Conservation (phyloP, 164 flowering plant genomes). For the Umbellularia californica region DNA sequence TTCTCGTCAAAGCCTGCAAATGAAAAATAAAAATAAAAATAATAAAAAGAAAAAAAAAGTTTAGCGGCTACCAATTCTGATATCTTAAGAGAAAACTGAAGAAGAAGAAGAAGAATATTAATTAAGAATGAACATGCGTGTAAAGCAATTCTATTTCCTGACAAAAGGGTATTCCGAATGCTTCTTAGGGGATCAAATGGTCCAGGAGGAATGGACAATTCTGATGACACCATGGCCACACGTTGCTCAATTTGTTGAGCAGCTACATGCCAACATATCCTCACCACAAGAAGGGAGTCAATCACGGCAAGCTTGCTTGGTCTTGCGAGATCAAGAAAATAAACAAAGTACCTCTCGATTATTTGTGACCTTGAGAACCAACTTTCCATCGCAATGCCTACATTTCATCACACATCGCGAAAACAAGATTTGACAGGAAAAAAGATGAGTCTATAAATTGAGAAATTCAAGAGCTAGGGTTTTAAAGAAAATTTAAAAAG, state of each 20-base stretch:
- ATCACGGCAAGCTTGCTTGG: slow-evolving; percentile 43
- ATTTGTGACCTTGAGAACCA: slow-evolving; percentile 95
- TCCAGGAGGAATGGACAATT: slow-evolving; percentile 51
- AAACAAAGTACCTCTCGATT: slow-evolving; percentile 56
- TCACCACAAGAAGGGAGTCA: slow-evolving; percentile 78
- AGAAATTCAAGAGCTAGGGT: neutral
- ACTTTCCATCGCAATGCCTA: slow-evolving; percentile 84
- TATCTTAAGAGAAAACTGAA: no score
- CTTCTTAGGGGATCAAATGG: slow-evolving; percentile 60
- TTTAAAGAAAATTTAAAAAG: neutral
- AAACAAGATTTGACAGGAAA: slow-evolving; percentile 20
- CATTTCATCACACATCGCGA: slow-evolving; percentile 83
- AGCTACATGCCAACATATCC: slow-evolving; percentile 69
- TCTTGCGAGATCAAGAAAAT: slow-evolving; percentile 43
- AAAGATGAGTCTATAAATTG: slow-evolving; percentile 5
- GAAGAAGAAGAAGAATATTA: no score
- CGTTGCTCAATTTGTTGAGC: slow-evolving; percentile 76
- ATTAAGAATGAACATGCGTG: no score
- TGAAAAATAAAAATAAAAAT: no score
- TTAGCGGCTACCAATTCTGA: no score
- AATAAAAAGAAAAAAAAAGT: no score
- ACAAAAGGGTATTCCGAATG: neutral
- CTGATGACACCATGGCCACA: slow-evolving; percentile 56
- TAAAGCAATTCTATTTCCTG: neutral
- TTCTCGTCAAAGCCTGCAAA: no score